Conservation (phyloP, 441 rosid species). For the Pelargonium myrrhifolium region DNA sequence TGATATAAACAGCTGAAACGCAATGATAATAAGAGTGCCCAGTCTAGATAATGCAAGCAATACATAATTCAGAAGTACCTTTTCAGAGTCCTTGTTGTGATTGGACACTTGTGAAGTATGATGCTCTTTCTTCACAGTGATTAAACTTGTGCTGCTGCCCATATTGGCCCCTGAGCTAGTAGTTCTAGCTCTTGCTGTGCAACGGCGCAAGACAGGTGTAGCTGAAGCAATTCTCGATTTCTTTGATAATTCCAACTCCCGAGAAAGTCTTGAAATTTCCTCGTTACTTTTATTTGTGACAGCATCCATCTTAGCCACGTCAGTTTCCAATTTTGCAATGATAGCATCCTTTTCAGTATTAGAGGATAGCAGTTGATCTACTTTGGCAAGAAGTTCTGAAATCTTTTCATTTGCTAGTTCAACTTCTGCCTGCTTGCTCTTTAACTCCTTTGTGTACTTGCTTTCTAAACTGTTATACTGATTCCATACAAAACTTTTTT, state of each 20-base stretch:
- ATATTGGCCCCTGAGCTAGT: conserved; percentile 15
- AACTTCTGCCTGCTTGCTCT: conserved; percentile 49
- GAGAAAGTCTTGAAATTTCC: conserved; percentile 40
- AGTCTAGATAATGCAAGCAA: background rate
- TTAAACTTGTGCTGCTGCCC: conserved; percentile 7
- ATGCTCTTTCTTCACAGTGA: conserved; percentile 38
- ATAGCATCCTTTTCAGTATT: conserved; percentile 52
- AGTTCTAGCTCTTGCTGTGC: conserved; percentile 25
- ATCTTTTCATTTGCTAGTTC: conserved; percentile 40
- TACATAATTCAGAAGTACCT: conserved; percentile 28
- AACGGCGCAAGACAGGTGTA: conserved; percentile 39
- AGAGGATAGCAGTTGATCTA: conserved; percentile 51
- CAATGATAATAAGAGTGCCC: background rate
- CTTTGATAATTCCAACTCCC: conserved; percentile 38
- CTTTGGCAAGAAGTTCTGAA: conserved; percentile 33
- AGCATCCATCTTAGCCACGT: conserved; percentile 45
- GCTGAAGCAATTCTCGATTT: conserved; percentile 30
- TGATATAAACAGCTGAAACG: background rate
- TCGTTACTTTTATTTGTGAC: conserved; percentile 30
- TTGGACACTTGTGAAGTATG: conserved; percentile 17
- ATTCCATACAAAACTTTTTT: conserved; percentile 67
- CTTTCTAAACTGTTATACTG: conserved; percentile 53
- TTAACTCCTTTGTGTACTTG: conserved; percentile 40
- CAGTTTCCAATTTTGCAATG: conserved; percentile 36
- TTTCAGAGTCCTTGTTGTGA: conserved; percentile 21